Conservation (phyloP, 176 grass and related monocot species). For the Lolium rigidum region DNA sequence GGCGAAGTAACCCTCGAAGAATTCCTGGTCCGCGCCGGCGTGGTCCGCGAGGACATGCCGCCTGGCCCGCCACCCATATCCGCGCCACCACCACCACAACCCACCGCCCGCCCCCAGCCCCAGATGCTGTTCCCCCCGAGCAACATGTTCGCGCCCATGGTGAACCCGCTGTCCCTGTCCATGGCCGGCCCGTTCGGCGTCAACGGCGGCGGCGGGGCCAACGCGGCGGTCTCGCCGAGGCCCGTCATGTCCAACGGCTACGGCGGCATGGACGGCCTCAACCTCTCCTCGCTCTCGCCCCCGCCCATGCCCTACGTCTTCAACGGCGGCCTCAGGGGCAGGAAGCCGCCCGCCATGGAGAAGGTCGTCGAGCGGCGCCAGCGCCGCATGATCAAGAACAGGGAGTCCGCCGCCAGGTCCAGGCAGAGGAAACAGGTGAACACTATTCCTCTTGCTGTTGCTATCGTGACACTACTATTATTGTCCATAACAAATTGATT, state of each 20-base stretch:
- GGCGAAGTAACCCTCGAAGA: constrained; percentile 95
- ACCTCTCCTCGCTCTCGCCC: constrained; percentile 59
- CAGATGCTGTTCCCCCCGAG: constrained; percentile 49
- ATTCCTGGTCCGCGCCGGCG: constrained; percentile 81
- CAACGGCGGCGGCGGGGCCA: not conserved
- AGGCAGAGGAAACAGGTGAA: constrained; percentile 85
- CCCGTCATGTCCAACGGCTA: constrained; percentile 40
- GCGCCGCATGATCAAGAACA: constrained; percentile 90
- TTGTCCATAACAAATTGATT: not conserved
- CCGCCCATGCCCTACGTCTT: constrained; percentile 74
- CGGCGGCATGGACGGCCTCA: constrained; percentile 54
- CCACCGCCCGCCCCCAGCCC: not conserved
- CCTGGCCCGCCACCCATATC: not conserved
- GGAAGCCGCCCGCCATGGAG: constrained; percentile 65
- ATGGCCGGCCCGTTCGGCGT: constrained; percentile 31
- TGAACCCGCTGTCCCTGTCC: constrained; percentile 41
- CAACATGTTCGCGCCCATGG: constrained; percentile 45
- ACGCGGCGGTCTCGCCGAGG: constrained; percentile 42
- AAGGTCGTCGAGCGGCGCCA: constrained; percentile 87
- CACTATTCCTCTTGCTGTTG: not conserved
- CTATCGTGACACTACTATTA: not conserved
- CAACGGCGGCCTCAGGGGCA: constrained; percentile 58
- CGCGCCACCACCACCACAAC: not conserved
- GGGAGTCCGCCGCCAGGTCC: constrained; percentile 84
- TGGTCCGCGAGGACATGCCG: constrained; percentile 62